These are phyloP conservation scores for Russula brevipes DNA, from an alignment of 768 basidiomycete species.

Conservation along the genomic window DNA sequence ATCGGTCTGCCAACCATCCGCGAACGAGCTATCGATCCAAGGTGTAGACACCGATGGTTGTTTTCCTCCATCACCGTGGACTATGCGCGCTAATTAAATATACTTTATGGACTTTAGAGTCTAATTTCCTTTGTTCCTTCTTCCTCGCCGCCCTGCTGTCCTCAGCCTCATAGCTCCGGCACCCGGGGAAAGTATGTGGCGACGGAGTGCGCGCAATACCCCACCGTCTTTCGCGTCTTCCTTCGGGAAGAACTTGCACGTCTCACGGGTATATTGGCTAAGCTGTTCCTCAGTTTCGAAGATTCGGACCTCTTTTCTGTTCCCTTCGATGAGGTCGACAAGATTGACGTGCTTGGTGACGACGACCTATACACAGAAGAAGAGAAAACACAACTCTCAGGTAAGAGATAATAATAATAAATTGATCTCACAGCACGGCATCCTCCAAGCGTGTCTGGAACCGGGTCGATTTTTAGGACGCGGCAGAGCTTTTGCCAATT, in stretches of 20 bases:
- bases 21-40: no score
- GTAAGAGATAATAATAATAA: not conserved
- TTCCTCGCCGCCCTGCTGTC: no score
- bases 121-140: no score
- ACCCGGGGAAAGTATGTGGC: conserved; percentile 22
- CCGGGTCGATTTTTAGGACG: conserved; percentile 21
- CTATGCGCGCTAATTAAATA: not conserved
- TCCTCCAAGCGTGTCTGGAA: conserved; percentile 6
- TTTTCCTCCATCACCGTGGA: not conserved
- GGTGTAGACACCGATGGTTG: no score
- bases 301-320: conserved; percentile 19
- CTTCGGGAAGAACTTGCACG: conserved; percentile 30
- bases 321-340: conserved; percentile 31
- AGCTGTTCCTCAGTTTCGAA: conserved; percentile 29
- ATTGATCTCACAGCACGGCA: conserved; percentile 1
- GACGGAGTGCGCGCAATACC: conserved; percentile 30
- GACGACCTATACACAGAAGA: no score
- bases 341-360: conserved; percentile 29
- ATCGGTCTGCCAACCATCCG: no score
- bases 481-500: conserved; percentile 23
- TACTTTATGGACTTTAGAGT: no score
- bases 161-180: no score
- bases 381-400: not conserved
- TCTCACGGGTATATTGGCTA: conserved; percentile 26
- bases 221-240: conserved; percentile 30